phyloP scores from a whole-genome alignment of 2,329 filamentous ascomycete genomes.

The Tympanopsis confertula region DNA sequence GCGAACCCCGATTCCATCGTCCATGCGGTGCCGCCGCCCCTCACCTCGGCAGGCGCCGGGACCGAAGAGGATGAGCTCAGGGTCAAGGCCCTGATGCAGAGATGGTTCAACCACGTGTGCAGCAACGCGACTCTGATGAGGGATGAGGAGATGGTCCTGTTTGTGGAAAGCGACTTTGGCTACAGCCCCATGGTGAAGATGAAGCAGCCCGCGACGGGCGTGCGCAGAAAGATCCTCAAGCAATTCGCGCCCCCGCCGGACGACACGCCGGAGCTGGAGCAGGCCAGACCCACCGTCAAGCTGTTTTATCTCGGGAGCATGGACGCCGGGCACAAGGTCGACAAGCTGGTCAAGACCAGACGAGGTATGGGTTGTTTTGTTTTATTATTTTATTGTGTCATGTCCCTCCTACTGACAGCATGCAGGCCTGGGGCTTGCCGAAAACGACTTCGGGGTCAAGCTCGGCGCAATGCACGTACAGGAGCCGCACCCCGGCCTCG shows the following conservation, averaged over 20 bases:
- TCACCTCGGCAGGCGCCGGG: constrained; percentile 85
- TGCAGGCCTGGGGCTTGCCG: constrained; percentile 77
- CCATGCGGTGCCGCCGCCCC: constrained; percentile 80
- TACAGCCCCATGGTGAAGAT: constrained; percentile 91
- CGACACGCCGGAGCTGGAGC: constrained; percentile 86
- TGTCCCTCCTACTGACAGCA: constrained; percentile 11
- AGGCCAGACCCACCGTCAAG: constrained; percentile 83
- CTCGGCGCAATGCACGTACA: constrained; percentile 76
- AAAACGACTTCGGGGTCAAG: constrained; percentile 88
- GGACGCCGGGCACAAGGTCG: constrained; percentile 95
- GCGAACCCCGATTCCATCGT: constrained; percentile 95
- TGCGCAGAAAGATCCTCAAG: constrained; percentile 89
- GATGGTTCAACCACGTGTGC: constrained; percentile 91
- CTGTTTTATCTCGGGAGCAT: constrained; percentile 90
- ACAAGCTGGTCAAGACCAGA: constrained; percentile 82
- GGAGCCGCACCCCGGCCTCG: constrained; percentile 78
- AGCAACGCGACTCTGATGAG: constrained; percentile 83
- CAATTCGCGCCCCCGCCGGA: constrained; percentile 96
- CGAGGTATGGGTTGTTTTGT: constrained; percentile 50
- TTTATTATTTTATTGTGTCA: constrained; percentile 10
- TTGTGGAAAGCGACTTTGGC: constrained; percentile 97
- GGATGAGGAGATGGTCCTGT: constrained; percentile 94
- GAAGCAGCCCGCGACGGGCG: constrained; percentile 92
- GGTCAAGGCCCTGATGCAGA: constrained; percentile 79
- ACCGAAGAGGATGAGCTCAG: constrained; percentile 90